A percentile compares a stretch with the other conserved stretches of the same genome.
Evolutionary conservation across 1,284 basidiomycete genomes (phyloP).

Genomic region (Flammula alnicola): DNA sequence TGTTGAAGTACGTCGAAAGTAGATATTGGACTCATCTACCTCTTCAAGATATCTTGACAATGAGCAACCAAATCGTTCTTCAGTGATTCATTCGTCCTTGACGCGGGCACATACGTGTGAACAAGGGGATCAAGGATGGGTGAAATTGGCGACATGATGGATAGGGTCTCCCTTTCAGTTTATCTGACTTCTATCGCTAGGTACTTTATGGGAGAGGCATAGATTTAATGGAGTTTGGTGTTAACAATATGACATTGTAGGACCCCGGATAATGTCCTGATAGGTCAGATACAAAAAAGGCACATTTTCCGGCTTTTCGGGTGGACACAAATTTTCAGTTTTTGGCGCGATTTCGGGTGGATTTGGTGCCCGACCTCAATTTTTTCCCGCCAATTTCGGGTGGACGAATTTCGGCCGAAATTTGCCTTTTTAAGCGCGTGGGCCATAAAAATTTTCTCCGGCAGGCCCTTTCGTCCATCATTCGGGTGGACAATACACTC

Average conservation of each 20-base stretch:
- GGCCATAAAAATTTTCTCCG: no score
- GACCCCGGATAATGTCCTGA: neutral
- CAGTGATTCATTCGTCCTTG: conserved; percentile 53
- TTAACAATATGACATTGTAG: no score
- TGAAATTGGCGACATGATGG: conserved; percentile 16
- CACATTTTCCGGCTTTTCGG: neutral
- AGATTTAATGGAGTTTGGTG: no score
- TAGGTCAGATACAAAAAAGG: neutral
- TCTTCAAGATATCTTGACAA: conserved; percentile 72
- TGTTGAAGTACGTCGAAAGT: neutral
- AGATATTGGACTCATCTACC: conserved; percentile 45
- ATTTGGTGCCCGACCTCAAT: neutral
- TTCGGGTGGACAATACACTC: no score
- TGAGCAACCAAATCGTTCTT: conserved; percentile 62
- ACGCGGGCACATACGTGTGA: conserved; percentile 58
- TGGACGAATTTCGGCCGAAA: no score
- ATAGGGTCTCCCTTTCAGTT: neutral
- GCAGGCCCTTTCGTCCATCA: no score
- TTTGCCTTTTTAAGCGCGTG: no score
- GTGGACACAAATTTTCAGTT: neutral
- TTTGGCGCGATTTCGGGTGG: neutral
- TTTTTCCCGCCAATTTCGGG: neutral
- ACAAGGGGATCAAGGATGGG: conserved; percentile 52
- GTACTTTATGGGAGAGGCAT: no score
- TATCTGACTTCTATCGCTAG: no score